phyloP scores from a whole-genome alignment of 2,329 filamentous ascomycete species.

The Penicillium sp. region DNA sequence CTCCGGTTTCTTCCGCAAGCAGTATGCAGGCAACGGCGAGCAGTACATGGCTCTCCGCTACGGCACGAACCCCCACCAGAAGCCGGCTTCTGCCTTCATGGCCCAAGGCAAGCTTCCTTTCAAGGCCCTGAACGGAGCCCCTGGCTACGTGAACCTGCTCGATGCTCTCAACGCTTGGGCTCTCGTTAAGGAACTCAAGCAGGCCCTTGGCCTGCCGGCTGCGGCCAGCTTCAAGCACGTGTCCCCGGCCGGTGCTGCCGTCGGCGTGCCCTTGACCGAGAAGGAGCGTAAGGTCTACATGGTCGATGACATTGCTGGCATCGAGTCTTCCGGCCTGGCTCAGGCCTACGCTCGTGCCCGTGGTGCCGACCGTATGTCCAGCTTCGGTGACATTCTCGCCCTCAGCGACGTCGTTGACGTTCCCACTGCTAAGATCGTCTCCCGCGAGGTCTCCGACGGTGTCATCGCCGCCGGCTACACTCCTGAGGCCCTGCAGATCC shows the following conservation, averaged over 20 bases:
- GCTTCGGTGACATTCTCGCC: constrained; percentile 93
- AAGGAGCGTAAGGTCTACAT: constrained; percentile 97
- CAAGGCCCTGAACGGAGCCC: constrained; percentile 80
- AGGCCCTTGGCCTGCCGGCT: constrained; percentile 75
- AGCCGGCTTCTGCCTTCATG: constrained; percentile 79
- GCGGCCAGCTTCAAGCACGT: constrained; percentile 99
- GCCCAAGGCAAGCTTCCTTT: constrained; percentile 71
- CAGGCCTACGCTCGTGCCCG: constrained; percentile 93
- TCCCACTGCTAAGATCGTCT: constrained; percentile 92
- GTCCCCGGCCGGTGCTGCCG: constrained; percentile 88
- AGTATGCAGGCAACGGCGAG: constrained; percentile 76
- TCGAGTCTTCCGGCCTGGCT: constrained; percentile 76
- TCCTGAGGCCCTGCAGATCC: constrained; percentile 77
- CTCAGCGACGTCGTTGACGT: constrained; percentile 85
- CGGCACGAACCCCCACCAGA: constrained; percentile 95
- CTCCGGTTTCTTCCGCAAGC: constrained; percentile 92
- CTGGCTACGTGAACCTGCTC: constrained; percentile 94
- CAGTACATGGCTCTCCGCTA: constrained; percentile 84
- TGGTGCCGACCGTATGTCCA: constrained; percentile 96
- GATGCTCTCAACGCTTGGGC: constrained; percentile 96
- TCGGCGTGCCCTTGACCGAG: constrained; percentile 74
- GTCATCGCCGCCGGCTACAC: constrained; percentile 85
- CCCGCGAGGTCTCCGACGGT: constrained; percentile 93
- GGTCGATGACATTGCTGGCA: constrained; percentile 84
- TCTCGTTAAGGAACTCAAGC: constrained; percentile 88